Base-by-base conservation (phyloP, 192 early-diverging fungal genomes). In the Coemansia aciculifera region DNA sequence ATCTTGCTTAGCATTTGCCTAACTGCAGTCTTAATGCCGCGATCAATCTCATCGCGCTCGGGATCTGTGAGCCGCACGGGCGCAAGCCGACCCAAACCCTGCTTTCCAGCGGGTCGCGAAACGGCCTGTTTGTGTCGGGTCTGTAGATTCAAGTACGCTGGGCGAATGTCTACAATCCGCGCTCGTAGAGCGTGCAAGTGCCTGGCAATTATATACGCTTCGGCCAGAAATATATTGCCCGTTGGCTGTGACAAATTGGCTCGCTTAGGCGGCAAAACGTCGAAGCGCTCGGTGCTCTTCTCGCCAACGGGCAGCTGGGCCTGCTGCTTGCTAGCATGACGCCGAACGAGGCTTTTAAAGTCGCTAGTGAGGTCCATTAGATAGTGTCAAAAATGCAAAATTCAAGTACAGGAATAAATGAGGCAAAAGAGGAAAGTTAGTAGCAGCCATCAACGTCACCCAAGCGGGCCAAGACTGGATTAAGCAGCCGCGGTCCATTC, bases 31-130 rank as follows among this genome's bases (percentile, higher is more conserved):
- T 88, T 89, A 15, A 88, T 83, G 19, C 88, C 82, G 31, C 86
- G 78, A 71, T 90, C 89, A 59, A 90, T 89, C 54, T 90, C 87
- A 49, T 90, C 89, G 12, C 89, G 81, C 63, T 90, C 86, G 21
- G 79, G 83, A 60, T 90, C 88, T 19, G 84, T 87, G 27, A 90
- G 78, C 60, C 66, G 72, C 21, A 63, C 63, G 3, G 63, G 36
- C 10, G 66, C 66, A 3, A 60, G 43, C 7, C 60, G 39, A 12
- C 62, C 23, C 10, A 67, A 12, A 3, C 54, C 62, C 3, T 42
- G 12, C 51, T 38, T 40, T 13, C n/a, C 54, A 44, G 48, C 38
- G 17, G 39, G 59, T 56, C 40, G 36, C 21, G 54, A 17, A n/a
- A 2, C 29, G 13, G 49, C 57, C 54, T 27, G 71, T 23, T 72